Percentiles rank a stretch among this genome's conserved stretches.
phyloP scores from a whole-genome alignment of 2,329 filamentous ascomycete species.

The Leptosphaerulina australis region DNA sequence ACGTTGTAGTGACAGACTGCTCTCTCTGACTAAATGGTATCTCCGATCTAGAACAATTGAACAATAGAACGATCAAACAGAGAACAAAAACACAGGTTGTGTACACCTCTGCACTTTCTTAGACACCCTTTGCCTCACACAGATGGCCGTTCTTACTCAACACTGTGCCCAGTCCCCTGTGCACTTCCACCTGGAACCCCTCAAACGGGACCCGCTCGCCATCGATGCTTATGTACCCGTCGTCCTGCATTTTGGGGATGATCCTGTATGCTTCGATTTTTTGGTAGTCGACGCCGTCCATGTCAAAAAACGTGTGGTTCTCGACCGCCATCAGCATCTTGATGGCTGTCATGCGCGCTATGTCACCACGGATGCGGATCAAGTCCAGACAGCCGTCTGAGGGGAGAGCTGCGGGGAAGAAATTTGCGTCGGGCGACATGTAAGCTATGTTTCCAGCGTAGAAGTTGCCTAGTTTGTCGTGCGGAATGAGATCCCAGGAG shows the following conservation, averaged over 20 bases:
- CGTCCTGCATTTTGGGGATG: constrained; percentile 66
- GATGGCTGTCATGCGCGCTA: constrained; percentile 69
- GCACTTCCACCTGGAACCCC: constrained; percentile 89
- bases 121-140: constrained; percentile 66
- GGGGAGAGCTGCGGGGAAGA: constrained; percentile 83
- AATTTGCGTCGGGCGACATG: constrained; percentile 85
- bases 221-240: constrained; percentile 90
- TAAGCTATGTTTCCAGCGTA: constrained; percentile 95
- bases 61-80: background rate
- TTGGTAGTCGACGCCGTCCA: constrained; percentile 75
- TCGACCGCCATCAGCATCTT: constrained; percentile 75
- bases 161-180: constrained; percentile 81
- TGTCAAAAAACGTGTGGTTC: constrained; percentile 77
- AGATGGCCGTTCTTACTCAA: constrained; percentile 73
- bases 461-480: constrained; percentile 85
- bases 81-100: background rate
- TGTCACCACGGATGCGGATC: constrained; percentile 77
- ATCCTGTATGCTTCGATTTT: constrained; percentile 90
- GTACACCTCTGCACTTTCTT: background rate
- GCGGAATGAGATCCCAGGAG: constrained; percentile 75
- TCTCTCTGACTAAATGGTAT: constrained; percentile 3
- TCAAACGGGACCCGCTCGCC: constrained; percentile 87
- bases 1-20: background rate
- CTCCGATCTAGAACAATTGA: constrained; percentile 1
- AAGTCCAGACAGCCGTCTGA: constrained; percentile 87